Percentiles rank a stretch among this genome's conserved stretches.
These are phyloP conservation scores for Cicer chorassanicum DNA, from an alignment of 306 rosid genomes.

Conservation along the genomic window DNA sequence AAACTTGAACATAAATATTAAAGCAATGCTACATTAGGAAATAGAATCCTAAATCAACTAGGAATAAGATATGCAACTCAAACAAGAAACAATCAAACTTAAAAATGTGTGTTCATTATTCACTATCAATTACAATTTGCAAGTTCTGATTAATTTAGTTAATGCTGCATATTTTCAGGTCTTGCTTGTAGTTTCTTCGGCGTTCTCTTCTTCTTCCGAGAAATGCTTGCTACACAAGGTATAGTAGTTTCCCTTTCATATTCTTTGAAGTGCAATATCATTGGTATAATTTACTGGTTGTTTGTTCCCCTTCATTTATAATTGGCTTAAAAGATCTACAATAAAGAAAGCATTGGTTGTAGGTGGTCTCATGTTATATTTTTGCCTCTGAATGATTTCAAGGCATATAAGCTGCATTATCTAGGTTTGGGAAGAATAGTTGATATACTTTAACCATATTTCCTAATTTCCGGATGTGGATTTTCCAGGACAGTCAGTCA, in stretches of 20 bases:
- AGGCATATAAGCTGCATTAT: conserved; percentile 36
- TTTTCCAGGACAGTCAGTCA: conserved; percentile 59
- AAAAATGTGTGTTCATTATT: not conserved
- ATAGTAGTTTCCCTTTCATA: conserved; percentile 36
- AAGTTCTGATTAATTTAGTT: conserved; percentile 31
- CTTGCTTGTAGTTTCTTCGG: conserved; percentile 87
- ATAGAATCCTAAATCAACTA: conserved; percentile 17
- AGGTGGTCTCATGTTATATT: not conserved
- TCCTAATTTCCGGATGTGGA: conserved; percentile 47
- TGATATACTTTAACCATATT: conserved; percentile 32
- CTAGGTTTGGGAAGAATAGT: conserved; percentile 25
- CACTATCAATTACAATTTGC: conserved; percentile 8
- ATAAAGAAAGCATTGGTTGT: not conserved
- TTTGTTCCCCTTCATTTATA: not conserved
- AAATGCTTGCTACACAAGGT: conserved; percentile 69
- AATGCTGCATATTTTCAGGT: conserved; percentile 55
- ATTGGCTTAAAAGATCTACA: conserved; percentile 13
- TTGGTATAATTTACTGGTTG: conserved; percentile 2
- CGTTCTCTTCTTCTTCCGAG: conserved; percentile 68
- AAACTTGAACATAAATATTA: conserved; percentile 9
- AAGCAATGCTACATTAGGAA: conserved; percentile 21
- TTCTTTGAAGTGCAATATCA: conserved; percentile 28
- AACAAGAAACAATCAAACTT: not conserved
- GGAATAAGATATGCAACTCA: not conserved
- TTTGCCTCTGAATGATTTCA: conserved; percentile 24